phyloP scores from a whole-genome alignment of 2,329 filamentous ascomycete species.

The Capronia coronata region DNA sequence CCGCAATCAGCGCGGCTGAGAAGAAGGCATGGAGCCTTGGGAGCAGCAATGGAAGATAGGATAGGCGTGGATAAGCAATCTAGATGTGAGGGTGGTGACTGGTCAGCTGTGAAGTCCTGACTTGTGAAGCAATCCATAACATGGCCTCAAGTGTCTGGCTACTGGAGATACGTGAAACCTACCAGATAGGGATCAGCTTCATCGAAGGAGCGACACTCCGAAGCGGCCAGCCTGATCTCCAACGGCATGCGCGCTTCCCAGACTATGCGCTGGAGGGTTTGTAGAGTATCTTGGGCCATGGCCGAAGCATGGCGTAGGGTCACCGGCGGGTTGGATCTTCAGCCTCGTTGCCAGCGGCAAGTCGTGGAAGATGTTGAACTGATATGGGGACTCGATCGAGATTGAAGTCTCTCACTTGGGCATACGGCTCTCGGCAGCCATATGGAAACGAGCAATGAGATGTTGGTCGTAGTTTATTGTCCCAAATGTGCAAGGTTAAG shows the following conservation, averaged over 20 bases:
- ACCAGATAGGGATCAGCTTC: conserved; percentile 56
- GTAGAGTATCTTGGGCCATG: conserved; percentile 14
- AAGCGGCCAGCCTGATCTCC: conserved; percentile 52
- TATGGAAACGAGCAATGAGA: too few relatives aligned
- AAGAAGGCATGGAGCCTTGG: conserved; percentile 60
- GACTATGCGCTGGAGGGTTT: conserved; percentile 32
- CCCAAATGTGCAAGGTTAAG: too few relatives aligned
- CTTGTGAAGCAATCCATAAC: too few relatives aligned
- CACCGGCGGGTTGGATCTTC: background rate
- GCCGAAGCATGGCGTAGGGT: background rate
- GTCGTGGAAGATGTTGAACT: too few relatives aligned
- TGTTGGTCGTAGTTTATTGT: too few relatives aligned
- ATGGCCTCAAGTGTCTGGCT: background rate
- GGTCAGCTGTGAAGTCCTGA: background rate
- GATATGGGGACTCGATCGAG: too few relatives aligned
- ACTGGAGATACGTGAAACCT: conserved; percentile 19
- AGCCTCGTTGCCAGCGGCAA: background rate
- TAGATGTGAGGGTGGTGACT: conserved; percentile 27
- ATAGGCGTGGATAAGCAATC: conserved; percentile 58
- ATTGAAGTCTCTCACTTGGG: too few relatives aligned
- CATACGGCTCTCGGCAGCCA: too few relatives aligned
- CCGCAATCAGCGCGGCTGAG: conserved; percentile 50
- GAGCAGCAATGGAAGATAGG: conserved; percentile 62
- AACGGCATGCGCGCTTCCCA: conserved; percentile 57
- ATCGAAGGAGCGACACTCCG: conserved; percentile 56